These are phyloP conservation scores for Trichoderma harzianum DNA, from an alignment of 2,329 filamentous ascomycete genomes.

Conservation along the genomic window DNA sequence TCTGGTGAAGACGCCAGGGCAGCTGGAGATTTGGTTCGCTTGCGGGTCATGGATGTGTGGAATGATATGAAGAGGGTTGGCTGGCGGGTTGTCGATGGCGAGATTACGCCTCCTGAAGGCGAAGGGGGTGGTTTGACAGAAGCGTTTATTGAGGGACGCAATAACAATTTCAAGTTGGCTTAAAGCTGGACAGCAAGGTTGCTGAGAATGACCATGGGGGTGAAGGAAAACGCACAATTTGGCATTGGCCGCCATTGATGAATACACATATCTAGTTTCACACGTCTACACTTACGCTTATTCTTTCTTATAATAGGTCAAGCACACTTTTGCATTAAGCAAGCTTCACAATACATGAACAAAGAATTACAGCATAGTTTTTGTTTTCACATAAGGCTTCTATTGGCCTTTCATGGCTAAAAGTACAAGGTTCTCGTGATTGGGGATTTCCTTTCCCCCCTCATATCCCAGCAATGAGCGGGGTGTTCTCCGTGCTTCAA, in stretches of 20 bases:
- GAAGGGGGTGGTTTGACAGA: slow-evolving; percentile 34
- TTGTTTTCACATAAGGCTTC: neutral
- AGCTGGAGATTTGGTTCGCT: slow-evolving; percentile 78
- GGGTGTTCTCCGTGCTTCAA: slow-evolving; percentile 30
- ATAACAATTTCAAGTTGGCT: neutral
- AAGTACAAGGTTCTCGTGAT: slow-evolving; percentile 35
- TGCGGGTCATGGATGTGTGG: slow-evolving; percentile 70
- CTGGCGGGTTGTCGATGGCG: slow-evolving; percentile 58
- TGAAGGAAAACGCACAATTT: neutral
- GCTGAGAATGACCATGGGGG: neutral
- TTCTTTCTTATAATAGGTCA: neutral
- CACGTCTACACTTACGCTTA: neutral
- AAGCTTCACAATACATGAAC: neutral
- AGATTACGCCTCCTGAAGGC: slow-evolving; percentile 39
- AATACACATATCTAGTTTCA: neutral
- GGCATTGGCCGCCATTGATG: neutral
- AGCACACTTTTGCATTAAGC: neutral
- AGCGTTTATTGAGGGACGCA: slow-evolving; percentile 35
- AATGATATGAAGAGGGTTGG: slow-evolving; percentile 61
- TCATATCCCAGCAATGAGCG: slow-evolving; percentile 32
- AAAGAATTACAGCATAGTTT: neutral
- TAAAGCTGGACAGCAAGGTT: neutral
- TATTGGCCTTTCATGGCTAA: slow-evolving; percentile 28
- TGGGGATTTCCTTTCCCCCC: slow-evolving; percentile 17
- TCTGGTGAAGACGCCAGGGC: slow-evolving; percentile 87